Evolutionary conservation across 2,329 filamentous ascomycete species (phyloP), one percentile per base, ranked within the genome.

Genomic region (Penicillium corylophilum): DNA sequence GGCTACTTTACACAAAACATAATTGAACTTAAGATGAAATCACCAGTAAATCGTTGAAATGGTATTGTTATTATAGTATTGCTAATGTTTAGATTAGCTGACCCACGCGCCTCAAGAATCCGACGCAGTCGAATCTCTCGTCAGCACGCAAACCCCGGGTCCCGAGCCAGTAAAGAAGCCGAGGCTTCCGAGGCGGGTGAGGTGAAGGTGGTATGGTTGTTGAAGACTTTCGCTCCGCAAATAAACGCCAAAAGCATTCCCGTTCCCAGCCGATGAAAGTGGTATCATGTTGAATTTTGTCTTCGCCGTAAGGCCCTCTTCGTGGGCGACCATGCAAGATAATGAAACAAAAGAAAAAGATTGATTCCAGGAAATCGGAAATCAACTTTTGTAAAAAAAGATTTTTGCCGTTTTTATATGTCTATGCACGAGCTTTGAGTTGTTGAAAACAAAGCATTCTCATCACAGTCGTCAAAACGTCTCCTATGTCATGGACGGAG

Each of bases 371-470:
- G 42, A 61, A 29, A 41, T 26, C 2, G 45, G 51, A 45, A 33
- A 55, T 40, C 54, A 56, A 57, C 40, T 48, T 54, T 48, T 49
- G 43, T 46, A 20, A 39, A 55, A 56, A 56, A 57, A 56, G 35
- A 45, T 55, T 57, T 55, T 56, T 55, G 62, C 61, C 64, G 64
- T 52, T 39, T 44, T 52, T 48, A 62, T 64, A 41, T 23, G 63
- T 73, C 70, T 73, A 73, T 72, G 64, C 64, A 62, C 63, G 63
- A 71, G 73, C 73, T 73, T 75, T 74, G 74, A 74, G 71, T 77
- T 77, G 74, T 77, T 77, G 74, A 77, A 74, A 74, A 75, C 71
- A 76, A 76, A 76, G 73, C 71, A 64, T 65, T 71, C 66, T 72
- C 70, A 68, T 74, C 72, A 73, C 65, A 72, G 68, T 73, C 71